Conservation (phyloP, 495 filamentous ascomycete species). For the Aspergillus cavernicola region DNA sequence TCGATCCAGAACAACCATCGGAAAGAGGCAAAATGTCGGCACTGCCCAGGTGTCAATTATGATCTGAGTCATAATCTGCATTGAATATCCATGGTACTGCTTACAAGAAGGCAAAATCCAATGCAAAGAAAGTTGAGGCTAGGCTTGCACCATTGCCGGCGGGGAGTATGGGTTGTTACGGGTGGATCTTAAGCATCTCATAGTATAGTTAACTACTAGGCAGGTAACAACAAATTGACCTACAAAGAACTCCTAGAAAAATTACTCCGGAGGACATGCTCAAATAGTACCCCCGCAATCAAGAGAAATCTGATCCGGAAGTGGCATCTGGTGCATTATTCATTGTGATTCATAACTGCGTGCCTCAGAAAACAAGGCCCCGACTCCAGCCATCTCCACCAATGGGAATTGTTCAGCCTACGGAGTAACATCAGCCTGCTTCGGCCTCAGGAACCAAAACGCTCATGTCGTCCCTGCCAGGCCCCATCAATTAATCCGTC, state of each 20-base stretch:
- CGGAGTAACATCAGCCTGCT: not conserved
- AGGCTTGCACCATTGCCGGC: too few relatives aligned
- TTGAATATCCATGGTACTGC: too few relatives aligned
- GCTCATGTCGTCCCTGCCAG: conserved; percentile 3
- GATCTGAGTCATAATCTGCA: not conserved
- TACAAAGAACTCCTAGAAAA: too few relatives aligned
- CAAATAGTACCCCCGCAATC: too few relatives aligned
- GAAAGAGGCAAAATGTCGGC: not conserved
- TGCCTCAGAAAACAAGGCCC: conserved; percentile 5
- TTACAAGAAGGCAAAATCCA: too few relatives aligned
- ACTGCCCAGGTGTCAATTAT: not conserved
- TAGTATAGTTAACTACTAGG: too few relatives aligned
- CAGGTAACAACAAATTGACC: too few relatives aligned
- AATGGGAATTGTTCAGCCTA: conserved; percentile 9
- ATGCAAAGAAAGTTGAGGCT: too few relatives aligned
- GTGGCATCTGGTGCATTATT: not conserved
- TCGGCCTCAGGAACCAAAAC: conserved; percentile 19
- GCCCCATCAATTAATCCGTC: conserved; percentile 8
- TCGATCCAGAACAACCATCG: not conserved
- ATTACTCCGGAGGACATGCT: too few relatives aligned
- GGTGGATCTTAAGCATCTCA: too few relatives aligned
- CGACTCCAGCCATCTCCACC: conserved; percentile 3
- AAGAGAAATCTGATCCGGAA: not conserved
- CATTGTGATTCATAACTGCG: conserved; percentile 9
- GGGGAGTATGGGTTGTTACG: too few relatives aligned